phyloP scores from a whole-genome alignment of 2,329 filamentous ascomycete species.

The Nothophaeocryptopus gaeumannii region DNA sequence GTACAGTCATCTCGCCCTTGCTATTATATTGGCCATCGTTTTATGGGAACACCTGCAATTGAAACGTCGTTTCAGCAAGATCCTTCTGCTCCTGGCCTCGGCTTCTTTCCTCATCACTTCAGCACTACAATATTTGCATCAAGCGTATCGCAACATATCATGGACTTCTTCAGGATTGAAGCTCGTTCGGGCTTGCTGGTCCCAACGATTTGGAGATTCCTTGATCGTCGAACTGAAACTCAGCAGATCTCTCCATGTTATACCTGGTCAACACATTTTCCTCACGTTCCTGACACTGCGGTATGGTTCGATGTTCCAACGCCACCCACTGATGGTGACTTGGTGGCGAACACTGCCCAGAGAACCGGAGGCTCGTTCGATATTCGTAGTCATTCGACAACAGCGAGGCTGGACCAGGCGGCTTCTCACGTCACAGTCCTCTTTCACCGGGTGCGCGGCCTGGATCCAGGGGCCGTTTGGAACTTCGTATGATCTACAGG shows the following conservation, averaged over 20 bases:
- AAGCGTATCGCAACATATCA: background rate
- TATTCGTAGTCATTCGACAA: background rate
- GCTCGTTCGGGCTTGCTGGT: background rate
- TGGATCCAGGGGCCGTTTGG: background rate
- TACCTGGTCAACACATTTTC: background rate
- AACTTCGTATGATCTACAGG: background rate
- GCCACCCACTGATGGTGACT: background rate
- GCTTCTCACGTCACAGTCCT: background rate
- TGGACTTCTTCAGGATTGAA: background rate
- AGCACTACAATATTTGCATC: background rate
- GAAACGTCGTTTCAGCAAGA: background rate
- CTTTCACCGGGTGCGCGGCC: background rate
- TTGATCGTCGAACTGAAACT: conserved; percentile 1
- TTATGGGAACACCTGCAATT: conserved; percentile 1
- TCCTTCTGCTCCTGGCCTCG: background rate
- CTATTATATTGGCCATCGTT: background rate
- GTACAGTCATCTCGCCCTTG: conserved; percentile 1
- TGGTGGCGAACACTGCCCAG: background rate
- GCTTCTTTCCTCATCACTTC: background rate
- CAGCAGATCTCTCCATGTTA: background rate
- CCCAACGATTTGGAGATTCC: conserved; percentile 1
- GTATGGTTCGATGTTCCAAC: conserved; percentile 2
- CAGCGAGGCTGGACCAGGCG: background rate
- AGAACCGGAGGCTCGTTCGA: background rate
- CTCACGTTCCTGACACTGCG: conserved; percentile 1